Percentiles rank a stretch among this genome's conserved stretches.
Conservation (phyloP, 2,329 filamentous ascomycete species). For the Aspergillus vadensis region DNA sequence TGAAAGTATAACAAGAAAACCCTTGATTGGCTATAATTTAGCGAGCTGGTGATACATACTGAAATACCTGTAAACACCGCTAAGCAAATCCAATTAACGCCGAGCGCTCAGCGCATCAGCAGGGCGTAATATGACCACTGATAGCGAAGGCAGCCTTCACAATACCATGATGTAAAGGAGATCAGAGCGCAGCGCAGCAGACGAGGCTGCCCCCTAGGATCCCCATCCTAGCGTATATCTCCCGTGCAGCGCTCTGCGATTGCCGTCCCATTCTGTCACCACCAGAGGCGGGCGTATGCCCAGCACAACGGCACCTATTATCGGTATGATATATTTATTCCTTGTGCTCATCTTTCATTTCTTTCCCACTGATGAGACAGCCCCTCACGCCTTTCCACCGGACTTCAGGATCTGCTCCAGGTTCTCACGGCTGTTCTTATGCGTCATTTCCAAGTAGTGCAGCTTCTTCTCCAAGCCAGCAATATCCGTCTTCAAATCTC, state of each 20-base stretch:
- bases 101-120: not conserved
- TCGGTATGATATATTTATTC: not conserved
- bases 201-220: not conserved
- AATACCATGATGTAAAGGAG: not conserved
- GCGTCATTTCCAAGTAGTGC: slow-evolving; percentile 90
- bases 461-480: slow-evolving; percentile 82
- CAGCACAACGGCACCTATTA: not conserved
- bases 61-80: not conserved
- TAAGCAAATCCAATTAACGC: not conserved
- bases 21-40: not conserved
- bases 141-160: not conserved
- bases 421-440: slow-evolving; percentile 89
- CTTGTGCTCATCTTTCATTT: not conserved
- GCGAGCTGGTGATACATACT: not conserved
- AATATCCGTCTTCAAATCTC: slow-evolving; percentile 75
- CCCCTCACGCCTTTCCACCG: slow-evolving; percentile 40
- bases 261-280: not conserved
- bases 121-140: not conserved
- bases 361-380: not conserved
- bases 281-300: not conserved
- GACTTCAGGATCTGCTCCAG: slow-evolving; percentile 82
- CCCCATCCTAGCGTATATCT: not conserved
- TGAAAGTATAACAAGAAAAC: not conserved
- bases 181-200: not conserved
- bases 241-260: not conserved